Base-by-base conservation (phyloP, 306 rosid genomes). In the Psophocarpus tetragonolobus region DNA sequence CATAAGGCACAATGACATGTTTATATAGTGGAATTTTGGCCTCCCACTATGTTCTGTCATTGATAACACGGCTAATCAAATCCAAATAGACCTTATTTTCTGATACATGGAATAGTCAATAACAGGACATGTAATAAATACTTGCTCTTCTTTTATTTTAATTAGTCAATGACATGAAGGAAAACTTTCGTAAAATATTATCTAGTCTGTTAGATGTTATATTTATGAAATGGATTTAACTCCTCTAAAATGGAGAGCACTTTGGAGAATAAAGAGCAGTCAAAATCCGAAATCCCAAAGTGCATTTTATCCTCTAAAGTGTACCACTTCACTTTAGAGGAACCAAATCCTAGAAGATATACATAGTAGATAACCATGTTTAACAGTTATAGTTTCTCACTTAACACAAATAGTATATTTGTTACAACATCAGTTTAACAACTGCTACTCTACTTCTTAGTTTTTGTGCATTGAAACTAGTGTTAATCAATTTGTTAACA, bases 1-100 rank as follows among this genome's bases (percentile, higher is more conserved):
- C n/a, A n/a, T n/a, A n/a, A n/a, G n/a, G n/a, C n/a, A n/a, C n/a
- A n/a, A n/a, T n/a, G n/a, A n/a, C n/a, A n/a, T n/a, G n/a, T n/a
- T n/a, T n/a, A n/a, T n/a, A n/a, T n/a, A n/a, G n/a, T n/a, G n/a
- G n/a, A n/a, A n/a, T n/a, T n/a, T n/a, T n/a, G n/a, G n/a, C n/a
- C n/a, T n/a, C n/a, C n/a, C n/a, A n/a, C n/a, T n/a, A n/a, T n/a
- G n/a, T n/a, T n/a, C n/a, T n/a, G n/a, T n/a, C n/a, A n/a, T n/a
- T n/a, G n/a, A n/a, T n/a, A n/a, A n/a, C n/a, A n/a, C n/a, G n/a
- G n/a, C n/a, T n/a, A n/a, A n/a, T n/a, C n/a, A n/a, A n/a, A n/a
- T n/a, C n/a, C n/a, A n/a, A n/a, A n/a, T n/a, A n/a, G n/a, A n/a
- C 36, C 38, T 67, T 26, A 77, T 53, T 67, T 53, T 77, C 56